These are phyloP conservation scores for Saccharomyces hybrid DNA, from an alignment of 1,139 yeast species.

Conservation along the genomic window DNA sequence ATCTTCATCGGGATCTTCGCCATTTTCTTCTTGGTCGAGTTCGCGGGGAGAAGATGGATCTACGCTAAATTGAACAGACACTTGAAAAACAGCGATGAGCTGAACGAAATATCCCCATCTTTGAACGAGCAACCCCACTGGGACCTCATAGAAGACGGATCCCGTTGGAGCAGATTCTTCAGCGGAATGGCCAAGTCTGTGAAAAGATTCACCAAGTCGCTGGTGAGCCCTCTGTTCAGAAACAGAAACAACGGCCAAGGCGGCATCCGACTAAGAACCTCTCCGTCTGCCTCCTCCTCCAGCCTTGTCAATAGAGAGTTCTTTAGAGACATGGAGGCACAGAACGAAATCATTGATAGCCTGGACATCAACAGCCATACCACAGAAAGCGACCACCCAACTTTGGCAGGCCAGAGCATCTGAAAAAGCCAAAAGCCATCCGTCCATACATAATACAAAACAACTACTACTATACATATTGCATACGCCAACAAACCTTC, in stretches of 20 bases:
- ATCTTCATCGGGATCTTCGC: constrained; percentile 30
- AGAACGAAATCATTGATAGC: constrained; percentile 28
- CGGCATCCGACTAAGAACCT: constrained; percentile 5
- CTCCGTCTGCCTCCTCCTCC: constrained; percentile 2
- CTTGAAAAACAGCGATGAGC: background rate
- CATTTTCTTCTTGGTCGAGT: constrained; percentile 35
- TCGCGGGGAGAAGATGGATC: constrained; percentile 29
- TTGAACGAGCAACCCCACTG: background rate
- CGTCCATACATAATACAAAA: background rate
- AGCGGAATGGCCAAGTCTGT: background rate
- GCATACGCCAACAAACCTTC: background rate
- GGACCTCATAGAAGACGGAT: constrained; percentile 2
- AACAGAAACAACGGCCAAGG: background rate
- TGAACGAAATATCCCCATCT: background rate
- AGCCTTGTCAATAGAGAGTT: constrained; percentile 7
- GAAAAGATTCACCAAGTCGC: background rate
- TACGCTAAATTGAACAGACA: constrained; percentile 3
- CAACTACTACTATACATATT: too few species aligned
- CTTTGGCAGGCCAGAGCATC: background rate
- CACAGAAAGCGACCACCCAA: constrained; percentile 2
- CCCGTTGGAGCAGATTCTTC: background rate
- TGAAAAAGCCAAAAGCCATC: background rate
- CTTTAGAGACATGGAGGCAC: constrained; percentile 28
- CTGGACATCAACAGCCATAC: constrained; percentile 20
- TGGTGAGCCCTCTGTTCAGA: background rate